Evolutionary conservation across 2,329 filamentous ascomycete species (phyloP).

Genomic region (Hymenoscyphus fraxineus): DNA sequence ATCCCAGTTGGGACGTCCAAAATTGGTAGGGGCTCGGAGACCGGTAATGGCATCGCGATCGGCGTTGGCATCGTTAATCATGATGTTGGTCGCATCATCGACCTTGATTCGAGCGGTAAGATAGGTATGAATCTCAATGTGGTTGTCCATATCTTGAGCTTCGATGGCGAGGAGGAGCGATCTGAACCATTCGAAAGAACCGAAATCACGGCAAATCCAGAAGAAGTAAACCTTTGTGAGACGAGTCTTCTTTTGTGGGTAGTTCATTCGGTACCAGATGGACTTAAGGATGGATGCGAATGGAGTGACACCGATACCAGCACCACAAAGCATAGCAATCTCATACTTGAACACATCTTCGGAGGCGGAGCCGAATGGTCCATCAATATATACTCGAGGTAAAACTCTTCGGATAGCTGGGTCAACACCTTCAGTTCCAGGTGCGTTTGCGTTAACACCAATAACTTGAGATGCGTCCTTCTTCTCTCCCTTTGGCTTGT

Average conservation of each 20-base stretch:
- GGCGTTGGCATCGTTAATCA: constrained; percentile 85
- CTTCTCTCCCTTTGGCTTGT: constrained; percentile 48
- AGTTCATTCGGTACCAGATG: constrained; percentile 93
- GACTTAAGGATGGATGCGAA: constrained; percentile 86
- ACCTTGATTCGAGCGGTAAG: constrained; percentile 82
- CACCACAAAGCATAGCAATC: constrained; percentile 72
- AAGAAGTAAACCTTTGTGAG: constrained; percentile 88
- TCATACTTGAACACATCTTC: constrained; percentile 91
- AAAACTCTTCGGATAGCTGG: constrained; percentile 69
- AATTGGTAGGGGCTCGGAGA: constrained; percentile 76
- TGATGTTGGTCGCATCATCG: constrained; percentile 84
- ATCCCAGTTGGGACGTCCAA: constrained; percentile 85
- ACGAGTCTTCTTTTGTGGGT: constrained; percentile 73
- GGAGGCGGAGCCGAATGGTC: constrained; percentile 80
- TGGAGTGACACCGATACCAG: constrained; percentile 81
- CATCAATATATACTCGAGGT: constrained; percentile 77
- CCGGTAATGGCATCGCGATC: constrained; percentile 84
- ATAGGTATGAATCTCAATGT: constrained; percentile 87
- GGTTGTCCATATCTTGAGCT: constrained; percentile 76
- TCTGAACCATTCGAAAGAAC: constrained; percentile 86
- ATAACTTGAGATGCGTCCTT: constrained; percentile 63
- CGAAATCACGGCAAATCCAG: constrained; percentile 87
- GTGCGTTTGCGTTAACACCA: constrained; percentile 57
- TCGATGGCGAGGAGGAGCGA: constrained; percentile 81
- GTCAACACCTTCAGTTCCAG: constrained; percentile 52